Evolutionary conservation across 2,329 filamentous ascomycete species (phyloP).

Genomic region (Colletotrichum tropicale): DNA sequence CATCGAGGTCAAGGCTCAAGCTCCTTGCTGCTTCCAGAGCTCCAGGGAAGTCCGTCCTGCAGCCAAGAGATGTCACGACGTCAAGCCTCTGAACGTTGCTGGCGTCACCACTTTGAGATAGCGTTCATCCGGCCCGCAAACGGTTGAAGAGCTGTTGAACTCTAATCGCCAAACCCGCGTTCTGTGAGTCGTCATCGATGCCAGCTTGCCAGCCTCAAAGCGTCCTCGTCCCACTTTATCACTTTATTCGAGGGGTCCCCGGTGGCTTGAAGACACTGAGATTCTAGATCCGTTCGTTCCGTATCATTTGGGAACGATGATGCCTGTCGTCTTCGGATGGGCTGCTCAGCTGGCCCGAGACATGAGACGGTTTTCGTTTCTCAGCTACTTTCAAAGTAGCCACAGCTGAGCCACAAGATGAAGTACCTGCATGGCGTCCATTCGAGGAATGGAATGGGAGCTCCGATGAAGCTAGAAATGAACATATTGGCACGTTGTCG

Average conservation of each 20-base stretch:
- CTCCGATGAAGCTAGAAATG: neutral
- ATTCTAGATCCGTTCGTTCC: neutral
- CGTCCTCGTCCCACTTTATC: neutral
- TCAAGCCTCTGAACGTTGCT: neutral
- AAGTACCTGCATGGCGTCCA: neutral
- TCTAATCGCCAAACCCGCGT: neutral
- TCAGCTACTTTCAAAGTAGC: neutral
- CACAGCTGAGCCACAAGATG: neutral
- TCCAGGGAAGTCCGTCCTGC: neutral
- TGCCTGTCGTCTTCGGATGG: neutral
- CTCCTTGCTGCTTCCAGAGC: neutral
- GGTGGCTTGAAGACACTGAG: neutral
- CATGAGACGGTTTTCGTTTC: neutral
- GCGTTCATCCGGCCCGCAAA: neutral
- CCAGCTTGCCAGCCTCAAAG: neutral
- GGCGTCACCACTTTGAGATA: neutral
- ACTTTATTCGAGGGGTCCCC: neutral
- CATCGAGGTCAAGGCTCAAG: neutral
- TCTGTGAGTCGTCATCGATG: slow-evolving; percentile 10
- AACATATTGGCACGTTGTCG: neutral
- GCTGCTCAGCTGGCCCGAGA: neutral
- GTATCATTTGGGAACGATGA: neutral
- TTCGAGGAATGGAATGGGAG: neutral
- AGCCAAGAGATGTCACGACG: neutral
- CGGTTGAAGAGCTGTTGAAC: neutral